Conservation (phyloP, 805 yeast species). For the Vanderwaltozyma tropicalis region DNA sequence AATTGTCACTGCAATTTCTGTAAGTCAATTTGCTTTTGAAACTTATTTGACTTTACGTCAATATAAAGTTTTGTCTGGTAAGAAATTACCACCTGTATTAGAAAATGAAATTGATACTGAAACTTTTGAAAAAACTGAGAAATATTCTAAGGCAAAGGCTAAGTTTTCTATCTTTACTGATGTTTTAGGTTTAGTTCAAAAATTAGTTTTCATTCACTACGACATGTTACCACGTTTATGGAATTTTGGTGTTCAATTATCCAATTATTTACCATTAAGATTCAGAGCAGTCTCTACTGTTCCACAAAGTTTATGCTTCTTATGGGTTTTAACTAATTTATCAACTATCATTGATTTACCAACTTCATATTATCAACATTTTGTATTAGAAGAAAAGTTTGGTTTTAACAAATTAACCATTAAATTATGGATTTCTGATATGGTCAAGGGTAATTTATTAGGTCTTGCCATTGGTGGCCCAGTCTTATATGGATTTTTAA, state of each 20-base stretch:
- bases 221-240: conserved; percentile 60
- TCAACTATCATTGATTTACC: conserved; percentile 56
- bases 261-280: conserved; percentile 19
- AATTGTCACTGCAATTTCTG: conserved; percentile 61
- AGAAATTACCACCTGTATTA: conserved; percentile 58
- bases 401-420: conserved; percentile 87
- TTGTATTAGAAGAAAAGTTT: conserved; percentile 82
- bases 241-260: conserved; percentile 35
- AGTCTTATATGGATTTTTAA: conserved; percentile 60
- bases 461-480: conserved; percentile 58
- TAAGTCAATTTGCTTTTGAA: conserved; percentile 68
- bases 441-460: conserved; percentile 48
- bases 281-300: conserved; percentile 42
- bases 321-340: conserved; percentile 39
- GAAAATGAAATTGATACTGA: conserved; percentile 58
- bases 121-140: conserved; percentile 66
- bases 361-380: conserved; percentile 60
- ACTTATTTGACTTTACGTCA: conserved; percentile 69
- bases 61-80: conserved; percentile 46
- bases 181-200: conserved; percentile 42
- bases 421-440: conserved; percentile 62
- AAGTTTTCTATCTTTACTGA: conserved; percentile 51
- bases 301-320: conserved; percentile 61
- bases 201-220: conserved; percentile 44
- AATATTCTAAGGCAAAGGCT: conserved; percentile 71